Conservation (phyloP, 2,329 filamentous ascomycete genomes). For the Coniochaeta sp. region DNA sequence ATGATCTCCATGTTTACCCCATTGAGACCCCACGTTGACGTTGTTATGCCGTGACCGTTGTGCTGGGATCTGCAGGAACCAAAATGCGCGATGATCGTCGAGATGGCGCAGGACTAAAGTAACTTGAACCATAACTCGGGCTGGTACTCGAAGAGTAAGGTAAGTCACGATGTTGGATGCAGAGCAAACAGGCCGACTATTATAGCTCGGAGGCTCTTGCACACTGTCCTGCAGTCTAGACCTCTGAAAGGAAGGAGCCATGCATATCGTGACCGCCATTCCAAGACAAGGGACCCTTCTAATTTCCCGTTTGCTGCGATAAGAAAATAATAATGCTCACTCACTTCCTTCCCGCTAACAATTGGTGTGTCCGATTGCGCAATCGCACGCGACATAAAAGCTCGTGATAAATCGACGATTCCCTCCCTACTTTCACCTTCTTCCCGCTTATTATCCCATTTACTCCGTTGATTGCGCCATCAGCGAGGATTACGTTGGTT, state of each 20-base stretch:
- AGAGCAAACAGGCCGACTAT: too few relatives aligned
- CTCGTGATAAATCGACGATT: background rate
- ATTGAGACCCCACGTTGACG: background rate
- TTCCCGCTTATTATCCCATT: constrained; percentile 11
- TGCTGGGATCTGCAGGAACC: background rate
- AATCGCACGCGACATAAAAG: background rate
- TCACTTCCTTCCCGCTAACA: background rate
- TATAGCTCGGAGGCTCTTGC: too few relatives aligned
- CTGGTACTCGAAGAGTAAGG: too few relatives aligned
- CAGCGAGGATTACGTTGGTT: constrained; percentile 3
- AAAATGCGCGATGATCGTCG: background rate
- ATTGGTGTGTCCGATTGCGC: background rate
- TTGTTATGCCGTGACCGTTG: background rate
- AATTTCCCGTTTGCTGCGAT: background rate
- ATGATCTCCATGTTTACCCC: background rate
- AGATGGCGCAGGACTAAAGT: too few relatives aligned
- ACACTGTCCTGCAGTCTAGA: background rate
- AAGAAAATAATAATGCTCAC: too few relatives aligned
- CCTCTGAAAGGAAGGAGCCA: background rate
- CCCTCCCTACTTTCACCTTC: background rate
- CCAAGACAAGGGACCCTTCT: background rate
- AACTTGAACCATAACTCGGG: too few relatives aligned
- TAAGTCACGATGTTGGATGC: too few relatives aligned
- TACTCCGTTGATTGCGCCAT: constrained; percentile 17
- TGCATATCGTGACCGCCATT: background rate